Evolutionary conservation across 192 early-diverging fungal species (phyloP), one percentile per base, ranked within the genome.

Genomic region (Coemansia sp.): DNA sequence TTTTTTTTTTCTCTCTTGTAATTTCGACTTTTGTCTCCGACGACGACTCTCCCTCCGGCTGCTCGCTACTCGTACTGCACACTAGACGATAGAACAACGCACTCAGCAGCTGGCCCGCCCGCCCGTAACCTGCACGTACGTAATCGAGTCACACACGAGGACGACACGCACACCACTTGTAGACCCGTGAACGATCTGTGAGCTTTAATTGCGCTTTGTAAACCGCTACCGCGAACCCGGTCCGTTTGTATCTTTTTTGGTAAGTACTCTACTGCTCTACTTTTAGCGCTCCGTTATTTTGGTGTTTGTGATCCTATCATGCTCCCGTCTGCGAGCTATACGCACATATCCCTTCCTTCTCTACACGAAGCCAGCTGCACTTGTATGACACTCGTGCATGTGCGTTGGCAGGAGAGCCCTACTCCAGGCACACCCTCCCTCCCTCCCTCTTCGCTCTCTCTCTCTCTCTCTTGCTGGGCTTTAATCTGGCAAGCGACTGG

Each of bases 401-500:
- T 58, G 15, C 55, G 55, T 12, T 17, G 22, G 51, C 51, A 31
- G 4, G 9, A 4, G 13, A 7, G 51, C 51, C 51, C 51, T 55
- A 55, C 51, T 55, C 51, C 51, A 55, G 51, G 51, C 27, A 29
- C 11, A 0, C 51, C 24, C 22, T 55, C 51, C 51, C 22, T 55
- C 51, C 51, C 9, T 29, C 24, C 40, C 40, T 41, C 40, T 41
- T 41, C 42, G 12, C 42, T 48, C 45, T 45, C 44, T 48, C 19
- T 55, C 42, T 48, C 45, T 45, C 44, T 48, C 19, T 55, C 51
- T 55, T 31, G 51, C 51, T 31, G 53, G 53, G 53, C 53, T 55
- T 55, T 55, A 55, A 29, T 55, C 53, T 55, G 53, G 53, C 53
- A 55, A 12, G 27, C 53, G 27, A 15, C 22, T 31, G 27, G 2